These are phyloP conservation scores for Collybiopsis luxurians DNA, from an alignment of 768 basidiomycete species.

Conservation along the genomic window DNA sequence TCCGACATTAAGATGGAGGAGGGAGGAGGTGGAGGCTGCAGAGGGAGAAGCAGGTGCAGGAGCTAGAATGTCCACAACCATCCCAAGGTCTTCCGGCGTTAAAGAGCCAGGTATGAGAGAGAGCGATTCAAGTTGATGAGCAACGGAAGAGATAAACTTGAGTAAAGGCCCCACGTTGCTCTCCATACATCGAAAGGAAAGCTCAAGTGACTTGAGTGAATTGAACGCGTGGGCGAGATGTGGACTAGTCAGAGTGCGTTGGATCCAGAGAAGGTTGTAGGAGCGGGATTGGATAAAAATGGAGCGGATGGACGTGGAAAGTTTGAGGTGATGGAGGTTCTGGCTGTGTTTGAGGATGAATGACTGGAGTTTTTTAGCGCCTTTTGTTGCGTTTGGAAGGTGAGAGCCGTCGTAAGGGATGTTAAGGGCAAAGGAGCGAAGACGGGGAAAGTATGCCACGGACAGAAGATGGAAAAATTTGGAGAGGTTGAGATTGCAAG, in stretches of 20 bases:
- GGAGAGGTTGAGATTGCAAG: conserved; percentile 36
- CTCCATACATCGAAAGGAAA: neutral
- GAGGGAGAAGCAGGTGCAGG: neutral
- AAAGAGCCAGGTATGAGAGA: neutral
- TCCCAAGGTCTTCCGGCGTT: too few species aligned
- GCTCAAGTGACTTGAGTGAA: neutral
- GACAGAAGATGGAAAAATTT: conserved; percentile 31
- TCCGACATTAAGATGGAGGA: neutral
- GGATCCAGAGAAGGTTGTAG: conserved; percentile 36
- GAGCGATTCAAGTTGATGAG: neutral
- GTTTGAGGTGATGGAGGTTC: conserved; percentile 32
- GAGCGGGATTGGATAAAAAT: conserved; percentile 11
- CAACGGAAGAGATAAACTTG: too few species aligned
- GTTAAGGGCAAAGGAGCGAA: conserved; percentile 35
- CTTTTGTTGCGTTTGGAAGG: conserved; percentile 23
- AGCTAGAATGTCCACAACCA: too few species aligned
- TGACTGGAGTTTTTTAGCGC: conserved; percentile 25
- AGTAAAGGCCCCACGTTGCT: too few species aligned
- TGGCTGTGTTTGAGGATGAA: conserved; percentile 34
- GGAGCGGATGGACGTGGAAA: conserved; percentile 29
- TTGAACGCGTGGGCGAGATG: too few species aligned
- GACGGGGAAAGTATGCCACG: conserved; percentile 32
- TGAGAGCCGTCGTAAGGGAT: conserved; percentile 45
- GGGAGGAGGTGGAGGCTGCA: too few species aligned
- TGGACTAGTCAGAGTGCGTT: conserved; percentile 15